A percentile compares a stretch with the other conserved stretches of the same genome.
Evolutionary conservation across 164 flowering plant species (phyloP).

Genomic region (Vitis vinifera): DNA sequence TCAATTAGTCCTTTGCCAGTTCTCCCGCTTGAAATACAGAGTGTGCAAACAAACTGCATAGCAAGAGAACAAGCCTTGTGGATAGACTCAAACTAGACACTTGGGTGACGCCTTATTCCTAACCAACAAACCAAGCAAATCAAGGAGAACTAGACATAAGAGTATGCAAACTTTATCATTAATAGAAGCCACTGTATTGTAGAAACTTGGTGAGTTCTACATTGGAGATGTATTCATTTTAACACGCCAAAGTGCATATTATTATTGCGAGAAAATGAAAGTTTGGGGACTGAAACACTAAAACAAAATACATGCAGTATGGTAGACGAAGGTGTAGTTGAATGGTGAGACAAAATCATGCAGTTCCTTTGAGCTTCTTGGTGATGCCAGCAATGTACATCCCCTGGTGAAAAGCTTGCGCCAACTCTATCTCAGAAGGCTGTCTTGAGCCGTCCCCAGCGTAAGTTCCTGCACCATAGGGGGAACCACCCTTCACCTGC

Average conservation of each 20-base stretch:
- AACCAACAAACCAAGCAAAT: too few relatives aligned
- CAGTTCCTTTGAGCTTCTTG: constrained; percentile 49
- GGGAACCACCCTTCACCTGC: constrained; percentile 65
- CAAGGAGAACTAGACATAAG: too few relatives aligned
- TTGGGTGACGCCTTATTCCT: too few relatives aligned
- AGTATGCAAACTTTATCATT: too few relatives aligned
- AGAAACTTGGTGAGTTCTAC: too few relatives aligned
- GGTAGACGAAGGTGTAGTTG: constrained; percentile 13
- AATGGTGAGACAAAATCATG: constrained; percentile 13
- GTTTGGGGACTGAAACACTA: constrained; percentile 9
- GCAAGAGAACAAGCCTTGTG: too few relatives aligned
- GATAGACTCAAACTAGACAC: too few relatives aligned
- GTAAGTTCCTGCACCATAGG: constrained; percentile 69
- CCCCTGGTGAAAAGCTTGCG: constrained; percentile 65
- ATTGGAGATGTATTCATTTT: not conserved
- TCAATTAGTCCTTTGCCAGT: too few relatives aligned
- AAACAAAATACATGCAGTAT: constrained; percentile 17
- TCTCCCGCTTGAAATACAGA: too few relatives aligned
- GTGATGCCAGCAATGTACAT: constrained; percentile 51
- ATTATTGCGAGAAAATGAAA: constrained; percentile 8
- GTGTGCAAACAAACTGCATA: too few relatives aligned
- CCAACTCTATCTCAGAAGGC: constrained; percentile 56
- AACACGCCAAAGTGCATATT: constrained; percentile 3
- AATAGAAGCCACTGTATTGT: too few relatives aligned
- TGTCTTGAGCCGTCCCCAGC: constrained; percentile 74